A percentile compares a stretch with the other conserved stretches of the same genome.
phyloP scores from a whole-genome alignment of 2,329 filamentous ascomycete genomes.

The Rhynchosporium agropyri region DNA sequence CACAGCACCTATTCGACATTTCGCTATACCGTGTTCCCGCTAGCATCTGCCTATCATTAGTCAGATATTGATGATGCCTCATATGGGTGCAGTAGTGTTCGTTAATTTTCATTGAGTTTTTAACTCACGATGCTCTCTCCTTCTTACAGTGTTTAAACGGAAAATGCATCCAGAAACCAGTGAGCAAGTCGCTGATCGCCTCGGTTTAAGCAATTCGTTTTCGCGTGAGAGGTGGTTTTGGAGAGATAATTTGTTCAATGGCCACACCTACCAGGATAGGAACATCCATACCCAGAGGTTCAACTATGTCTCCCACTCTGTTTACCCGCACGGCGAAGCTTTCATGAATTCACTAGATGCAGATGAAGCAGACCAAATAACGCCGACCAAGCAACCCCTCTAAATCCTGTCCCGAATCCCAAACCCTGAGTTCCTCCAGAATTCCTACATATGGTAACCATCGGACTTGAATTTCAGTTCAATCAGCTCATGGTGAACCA shows the following conservation, averaged over 20 bases:
- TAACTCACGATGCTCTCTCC: not conserved
- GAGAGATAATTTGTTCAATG: not conserved
- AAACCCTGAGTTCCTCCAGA: not conserved
- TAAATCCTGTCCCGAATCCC: not conserved
- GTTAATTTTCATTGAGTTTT: not conserved
- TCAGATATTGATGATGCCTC: too few species aligned
- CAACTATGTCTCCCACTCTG: too few species aligned
- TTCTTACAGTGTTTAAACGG: not conserved
- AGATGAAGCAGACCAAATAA: not conserved
- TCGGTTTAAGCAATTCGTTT: not conserved
- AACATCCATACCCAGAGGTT: not conserved
- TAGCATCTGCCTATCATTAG: too few species aligned
- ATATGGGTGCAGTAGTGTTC: too few species aligned
- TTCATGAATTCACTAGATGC: not conserved
- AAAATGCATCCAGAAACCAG: not conserved
- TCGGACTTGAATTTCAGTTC: constrained; percentile 40
- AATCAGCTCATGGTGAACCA: constrained; percentile 39
- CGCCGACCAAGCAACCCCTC: not conserved
- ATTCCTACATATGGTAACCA: constrained; percentile 18
- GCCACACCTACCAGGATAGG: not conserved
- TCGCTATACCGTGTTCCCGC: too few species aligned
- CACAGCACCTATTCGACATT: too few species aligned
- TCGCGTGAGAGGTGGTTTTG: not conserved
- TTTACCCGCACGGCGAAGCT: not conserved
- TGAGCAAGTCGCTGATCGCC: not conserved